Conservation (phyloP, 306 rosid species). For the Hylodesmum podocarpum region DNA sequence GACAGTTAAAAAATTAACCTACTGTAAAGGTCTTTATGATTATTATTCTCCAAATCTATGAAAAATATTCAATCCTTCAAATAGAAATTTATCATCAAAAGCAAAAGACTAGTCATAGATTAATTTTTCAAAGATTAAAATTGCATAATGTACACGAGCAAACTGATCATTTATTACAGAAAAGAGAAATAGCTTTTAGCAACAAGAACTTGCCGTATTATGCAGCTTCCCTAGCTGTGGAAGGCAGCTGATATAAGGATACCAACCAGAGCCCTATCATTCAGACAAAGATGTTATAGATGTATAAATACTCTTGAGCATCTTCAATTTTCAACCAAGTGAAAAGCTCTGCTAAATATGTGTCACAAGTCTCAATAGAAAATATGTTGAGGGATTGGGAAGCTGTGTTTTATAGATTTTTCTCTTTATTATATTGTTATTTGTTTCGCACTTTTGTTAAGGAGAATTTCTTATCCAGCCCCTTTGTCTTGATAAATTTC, state of each 20-base stretch:
- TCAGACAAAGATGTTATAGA: conserved; percentile 14
- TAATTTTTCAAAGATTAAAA: conserved; percentile 3
- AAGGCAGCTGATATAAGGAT: conserved; percentile 64
- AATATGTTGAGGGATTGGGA: not conserved
- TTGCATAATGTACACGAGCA: not conserved
- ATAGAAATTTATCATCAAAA: not conserved
- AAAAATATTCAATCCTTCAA: conserved; percentile 3
- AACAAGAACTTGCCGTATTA: conserved; percentile 53
- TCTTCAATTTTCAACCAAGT: conserved; percentile 11
- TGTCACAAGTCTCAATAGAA: not conserved
- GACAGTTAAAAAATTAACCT: conserved; percentile 25
- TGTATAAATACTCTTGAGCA: not conserved
- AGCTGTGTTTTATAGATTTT: not conserved
- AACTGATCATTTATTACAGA: not conserved
- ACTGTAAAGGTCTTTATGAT: not conserved
- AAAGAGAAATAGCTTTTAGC: not conserved
- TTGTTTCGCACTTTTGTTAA: not conserved
- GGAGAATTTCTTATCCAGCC: not conserved
- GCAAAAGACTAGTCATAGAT: not conserved
- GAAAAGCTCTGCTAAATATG: not conserved
- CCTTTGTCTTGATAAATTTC: not conserved
- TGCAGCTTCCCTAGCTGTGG: conserved; percentile 56
- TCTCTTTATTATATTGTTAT: not conserved
- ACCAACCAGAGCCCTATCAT: conserved; percentile 67
- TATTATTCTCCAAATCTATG: conserved; percentile 1